A percentile compares a stretch with the other conserved stretches of the same genome.
These are phyloP conservation scores for Candida quercuum DNA, from an alignment of 805 yeast genomes.

Conservation along the genomic window DNA sequence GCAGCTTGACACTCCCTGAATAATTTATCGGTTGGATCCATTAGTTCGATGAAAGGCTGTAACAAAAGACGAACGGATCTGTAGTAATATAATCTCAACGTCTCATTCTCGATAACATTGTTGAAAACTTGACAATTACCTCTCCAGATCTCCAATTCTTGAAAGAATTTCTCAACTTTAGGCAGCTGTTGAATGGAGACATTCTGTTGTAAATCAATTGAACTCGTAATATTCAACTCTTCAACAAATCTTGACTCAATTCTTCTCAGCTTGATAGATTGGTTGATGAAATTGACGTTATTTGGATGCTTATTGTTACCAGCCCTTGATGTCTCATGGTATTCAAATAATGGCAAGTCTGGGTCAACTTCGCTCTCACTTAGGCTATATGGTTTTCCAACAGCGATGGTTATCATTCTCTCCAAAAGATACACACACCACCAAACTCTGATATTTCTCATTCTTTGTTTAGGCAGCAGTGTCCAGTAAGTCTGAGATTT, in stretches of 20 bases:
- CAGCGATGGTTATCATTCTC: slow-evolving; percentile 55
- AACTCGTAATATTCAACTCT: slow-evolving; percentile 35
- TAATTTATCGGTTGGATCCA: slow-evolving; percentile 55
- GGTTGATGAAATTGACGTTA: slow-evolving; percentile 40
- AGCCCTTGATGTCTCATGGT: slow-evolving; percentile 31
- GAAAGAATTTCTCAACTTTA: slow-evolving; percentile 45
- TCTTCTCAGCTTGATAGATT: slow-evolving; percentile 49
- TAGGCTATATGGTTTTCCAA: slow-evolving; percentile 53
- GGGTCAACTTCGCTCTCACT: slow-evolving; percentile 43
- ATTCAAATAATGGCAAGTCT: slow-evolving; percentile 45
- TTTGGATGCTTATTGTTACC: slow-evolving; percentile 11
- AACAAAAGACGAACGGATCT: slow-evolving; percentile 53
- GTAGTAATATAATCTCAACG: slow-evolving; percentile 53
- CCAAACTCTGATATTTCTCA: slow-evolving; percentile 47
- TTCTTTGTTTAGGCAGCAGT: slow-evolving; percentile 22
- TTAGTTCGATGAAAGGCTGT: slow-evolving; percentile 58
- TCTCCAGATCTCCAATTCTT: slow-evolving; percentile 54
- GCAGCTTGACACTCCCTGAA: slow-evolving; percentile 67
- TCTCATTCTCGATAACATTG: slow-evolving; percentile 51
- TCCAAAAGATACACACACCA: slow-evolving; percentile 64
- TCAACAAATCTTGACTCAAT: slow-evolving; percentile 58
- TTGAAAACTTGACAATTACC: slow-evolving; percentile 42
- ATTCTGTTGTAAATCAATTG: slow-evolving; percentile 18
- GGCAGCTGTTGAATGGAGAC: slow-evolving; percentile 34
- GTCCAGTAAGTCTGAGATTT: slow-evolving; percentile 30